Percentiles rank a stretch among this genome's conserved stretches.
phyloP scores from a whole-genome alignment of 805 yeast species.

The Kluyveromyces lactis region DNA sequence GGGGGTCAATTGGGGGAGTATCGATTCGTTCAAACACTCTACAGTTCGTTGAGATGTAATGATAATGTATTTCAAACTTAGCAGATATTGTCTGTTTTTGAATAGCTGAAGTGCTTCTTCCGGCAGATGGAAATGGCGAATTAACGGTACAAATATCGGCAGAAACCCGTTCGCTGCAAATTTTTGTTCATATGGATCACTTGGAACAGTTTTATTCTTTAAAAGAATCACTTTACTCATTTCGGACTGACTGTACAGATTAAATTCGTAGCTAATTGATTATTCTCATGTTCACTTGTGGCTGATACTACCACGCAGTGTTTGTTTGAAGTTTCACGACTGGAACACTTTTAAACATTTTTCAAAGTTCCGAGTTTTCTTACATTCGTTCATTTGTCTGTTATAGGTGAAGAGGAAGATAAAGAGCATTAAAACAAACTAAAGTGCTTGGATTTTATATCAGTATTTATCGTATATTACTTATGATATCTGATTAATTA shows the following conservation, averaged over 20 bases:
- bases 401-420: too few relatives aligned
- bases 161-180: constrained; percentile 32
- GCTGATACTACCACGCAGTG: too few relatives aligned
- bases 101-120: constrained; percentile 38
- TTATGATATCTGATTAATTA: not conserved
- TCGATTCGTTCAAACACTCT: constrained; percentile 53
- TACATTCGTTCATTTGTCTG: too few relatives aligned
- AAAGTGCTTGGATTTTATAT: too few relatives aligned
- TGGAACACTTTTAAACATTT: too few relatives aligned
- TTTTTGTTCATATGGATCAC: constrained; percentile 52
- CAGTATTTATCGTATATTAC: not conserved
- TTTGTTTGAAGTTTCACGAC: too few relatives aligned
- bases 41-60: constrained; percentile 91
- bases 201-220: constrained; percentile 64
- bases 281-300: too few relatives aligned
- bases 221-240: constrained; percentile 39
- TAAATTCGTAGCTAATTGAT: too few relatives aligned
- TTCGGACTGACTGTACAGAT: too few relatives aligned
- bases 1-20: constrained; percentile 22
- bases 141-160: constrained; percentile 62
- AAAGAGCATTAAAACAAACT: too few relatives aligned
- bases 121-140: constrained; percentile 53
- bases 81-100: constrained; percentile 34
- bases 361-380: too few relatives aligned
- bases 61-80: constrained; percentile 44